Conservation (phyloP, 2,329 filamentous ascomycete species). For the Neonectria hederae region DNA sequence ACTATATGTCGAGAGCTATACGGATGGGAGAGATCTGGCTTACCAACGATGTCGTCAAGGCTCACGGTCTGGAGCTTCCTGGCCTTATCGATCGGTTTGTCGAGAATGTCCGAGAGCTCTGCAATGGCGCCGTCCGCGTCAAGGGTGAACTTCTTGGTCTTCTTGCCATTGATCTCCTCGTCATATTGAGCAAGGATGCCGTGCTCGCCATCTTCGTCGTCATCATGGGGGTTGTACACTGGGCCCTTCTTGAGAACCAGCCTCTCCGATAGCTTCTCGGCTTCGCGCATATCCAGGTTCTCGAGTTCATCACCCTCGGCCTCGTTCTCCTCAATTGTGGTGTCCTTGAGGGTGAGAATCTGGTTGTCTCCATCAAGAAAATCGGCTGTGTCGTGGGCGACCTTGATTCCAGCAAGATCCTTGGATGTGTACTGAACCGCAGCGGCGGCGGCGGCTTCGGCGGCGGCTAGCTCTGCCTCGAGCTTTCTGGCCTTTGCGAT, state of each 20-base stretch:
- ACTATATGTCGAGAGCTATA: background rate
- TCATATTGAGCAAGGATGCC: slow-evolving; percentile 91
- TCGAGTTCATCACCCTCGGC: slow-evolving; percentile 92
- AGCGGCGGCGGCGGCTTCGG: slow-evolving; percentile 72
- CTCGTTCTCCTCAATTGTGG: slow-evolving; percentile 83
- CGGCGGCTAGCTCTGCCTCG: slow-evolving; percentile 81
- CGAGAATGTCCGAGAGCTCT: slow-evolving; percentile 67
- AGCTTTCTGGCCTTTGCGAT: slow-evolving; percentile 78
- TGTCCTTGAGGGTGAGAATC: slow-evolving; percentile 93
- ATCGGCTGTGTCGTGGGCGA: slow-evolving; percentile 84
- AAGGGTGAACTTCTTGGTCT: slow-evolving; percentile 86
- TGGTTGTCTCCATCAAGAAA: slow-evolving; percentile 89
- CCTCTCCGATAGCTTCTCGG: slow-evolving; percentile 77
- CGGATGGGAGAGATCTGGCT: slow-evolving; percentile 32
- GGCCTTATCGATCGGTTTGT: slow-evolving; percentile 60
- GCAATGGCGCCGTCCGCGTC: slow-evolving; percentile 78
- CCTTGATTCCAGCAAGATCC: slow-evolving; percentile 89
- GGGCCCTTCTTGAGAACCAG: slow-evolving; percentile 89
- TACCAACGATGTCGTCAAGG: slow-evolving; percentile 78
- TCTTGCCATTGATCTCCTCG: slow-evolving; percentile 92
- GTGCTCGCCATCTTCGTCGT: slow-evolving; percentile 71
- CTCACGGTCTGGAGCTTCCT: slow-evolving; percentile 77
- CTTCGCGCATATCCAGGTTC: slow-evolving; percentile 75
- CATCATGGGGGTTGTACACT: slow-evolving; percentile 84
- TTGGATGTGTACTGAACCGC: slow-evolving; percentile 79